Evolutionary conservation across 495 filamentous ascomycete species (phyloP).

Genomic region (Lasiosphaeris hirsuta): DNA sequence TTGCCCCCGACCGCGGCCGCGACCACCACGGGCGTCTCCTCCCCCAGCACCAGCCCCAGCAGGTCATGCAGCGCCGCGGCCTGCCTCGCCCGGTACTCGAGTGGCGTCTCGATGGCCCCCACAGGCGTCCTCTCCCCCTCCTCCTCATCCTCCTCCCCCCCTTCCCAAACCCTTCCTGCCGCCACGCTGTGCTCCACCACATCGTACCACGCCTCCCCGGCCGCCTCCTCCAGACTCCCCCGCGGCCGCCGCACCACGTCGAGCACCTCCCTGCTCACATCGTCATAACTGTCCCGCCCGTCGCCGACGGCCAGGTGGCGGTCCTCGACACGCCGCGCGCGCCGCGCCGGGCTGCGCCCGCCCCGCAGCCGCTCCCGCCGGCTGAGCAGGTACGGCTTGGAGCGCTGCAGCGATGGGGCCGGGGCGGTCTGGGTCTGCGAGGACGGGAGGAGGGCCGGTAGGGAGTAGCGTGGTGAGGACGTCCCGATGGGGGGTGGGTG

Average conservation of each 20-base stretch:
- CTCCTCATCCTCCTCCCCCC: neutral
- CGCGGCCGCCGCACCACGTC: too few relatives aligned
- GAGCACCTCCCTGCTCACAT: neutral
- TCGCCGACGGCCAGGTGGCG: neutral
- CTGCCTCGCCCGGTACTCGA: constrained; percentile 4
- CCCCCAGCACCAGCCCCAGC: constrained; percentile 6
- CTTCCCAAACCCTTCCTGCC: too few relatives aligned
- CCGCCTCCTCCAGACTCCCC: too few relatives aligned
- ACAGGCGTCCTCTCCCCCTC: neutral
- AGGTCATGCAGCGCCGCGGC: constrained; percentile 8
- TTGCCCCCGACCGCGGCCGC: neutral
- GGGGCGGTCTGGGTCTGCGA: neutral
- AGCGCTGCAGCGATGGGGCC: neutral
- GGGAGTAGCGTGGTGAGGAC: constrained; percentile 5
- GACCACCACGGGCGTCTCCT: neutral
- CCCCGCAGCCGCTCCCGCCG: neutral
- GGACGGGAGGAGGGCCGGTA: neutral
- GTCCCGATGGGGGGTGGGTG: neutral
- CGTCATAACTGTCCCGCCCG: neutral
- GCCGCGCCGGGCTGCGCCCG: neutral
- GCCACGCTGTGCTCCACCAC: too few relatives aligned
- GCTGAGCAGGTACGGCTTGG: constrained; percentile 5
- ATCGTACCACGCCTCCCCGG: too few relatives aligned
- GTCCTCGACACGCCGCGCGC: too few relatives aligned
- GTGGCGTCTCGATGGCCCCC: constrained; percentile 1